Evolutionary conservation across 75 land plant genomes (phyloP), one percentile per base, ranked within the genome.

Genomic region (Selaginella tamariscina): DNA sequence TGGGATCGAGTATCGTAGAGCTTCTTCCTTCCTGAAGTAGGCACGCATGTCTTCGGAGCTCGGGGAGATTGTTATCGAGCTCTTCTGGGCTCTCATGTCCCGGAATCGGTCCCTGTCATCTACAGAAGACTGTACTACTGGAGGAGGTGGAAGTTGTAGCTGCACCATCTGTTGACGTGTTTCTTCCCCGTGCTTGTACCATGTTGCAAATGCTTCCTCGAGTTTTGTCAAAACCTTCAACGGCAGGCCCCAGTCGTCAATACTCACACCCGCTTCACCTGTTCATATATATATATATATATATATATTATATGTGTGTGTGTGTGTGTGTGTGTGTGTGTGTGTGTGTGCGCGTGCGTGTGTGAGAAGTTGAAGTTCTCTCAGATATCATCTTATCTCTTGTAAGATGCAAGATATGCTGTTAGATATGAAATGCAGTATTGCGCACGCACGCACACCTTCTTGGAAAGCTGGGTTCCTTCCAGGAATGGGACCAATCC

Each of bases 91-190:
- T 76, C 92, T 82, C 39, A 90, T 71, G 65, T 95, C 99, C 74
- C 82, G 81, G 72, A 95, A 95, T 65, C 99, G 80, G 65, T 95
- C 99, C 72, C 87, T 95, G 77, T 95, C 99, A 74, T 90, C 91
- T 68, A 90, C 54, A 54, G 71, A 70, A 22, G 33, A 27, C 39
- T 56, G 80, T 69, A 71, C 68, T 27, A 80, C 68, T 27, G 70
- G 68, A 27, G 73, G 77, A 57, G 99, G 96, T 33, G 96, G 92
- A 9, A 81, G 75, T 49, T 91, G 88, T 65, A 95, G 75, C 63
- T 82, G 89, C 33, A 88, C 99, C 31, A 95, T 83, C 65, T 85
- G 96, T 70, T 84, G 91, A 27, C 85, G 85, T 5, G 86, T 90
- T 69, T 90, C 99, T 75, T 90, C 90, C 30, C 88, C 86, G 74